Percentiles rank a stretch among this genome's conserved stretches.
These are phyloP conservation scores for Penicillium coprophilum DNA, from an alignment of 495 filamentous ascomycete species.

Conservation along the genomic window DNA sequence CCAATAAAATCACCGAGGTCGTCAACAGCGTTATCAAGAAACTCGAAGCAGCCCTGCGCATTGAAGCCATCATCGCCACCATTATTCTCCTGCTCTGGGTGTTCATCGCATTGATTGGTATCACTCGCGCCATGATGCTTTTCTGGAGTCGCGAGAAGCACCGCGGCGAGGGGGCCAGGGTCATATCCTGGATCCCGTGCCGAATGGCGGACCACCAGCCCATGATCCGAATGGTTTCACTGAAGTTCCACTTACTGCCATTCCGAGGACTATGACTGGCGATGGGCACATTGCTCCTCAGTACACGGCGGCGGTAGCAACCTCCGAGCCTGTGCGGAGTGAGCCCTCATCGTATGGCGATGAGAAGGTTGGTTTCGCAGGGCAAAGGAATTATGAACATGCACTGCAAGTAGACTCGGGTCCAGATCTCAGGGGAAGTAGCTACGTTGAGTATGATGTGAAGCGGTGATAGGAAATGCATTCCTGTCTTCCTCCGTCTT, in stretches of 20 bases:
- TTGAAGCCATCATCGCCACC: constrained; percentile 74
- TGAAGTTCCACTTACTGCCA: constrained; percentile 34
- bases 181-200: constrained; percentile 26
- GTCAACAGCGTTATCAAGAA: constrained; percentile 62
- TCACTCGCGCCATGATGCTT: constrained; percentile 61
- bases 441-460: constrained; percentile 41
- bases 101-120: constrained; percentile 69
- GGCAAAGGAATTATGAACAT: constrained; percentile 33
- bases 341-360: constrained; percentile 26
- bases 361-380: constrained; percentile 50
- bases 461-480: constrained; percentile 28
- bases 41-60: constrained; percentile 62
- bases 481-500: constrained; percentile 10
- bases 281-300: constrained; percentile 24
- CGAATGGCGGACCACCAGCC: constrained; percentile 7
- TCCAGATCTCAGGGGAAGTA: constrained; percentile 33
- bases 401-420: constrained; percentile 28
- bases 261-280: constrained; percentile 21
- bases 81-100: constrained; percentile 72
- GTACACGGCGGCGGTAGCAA: constrained; percentile 25
- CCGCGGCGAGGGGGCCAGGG: constrained; percentile 49
- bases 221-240: constrained; percentile 27
- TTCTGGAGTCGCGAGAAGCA: constrained; percentile 41
- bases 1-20: constrained; percentile 78
- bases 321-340: constrained; percentile 9